Evolutionary conservation across 441 rosid genomes (phyloP).

Genomic region (Pelargonium cotyledonis): DNA sequence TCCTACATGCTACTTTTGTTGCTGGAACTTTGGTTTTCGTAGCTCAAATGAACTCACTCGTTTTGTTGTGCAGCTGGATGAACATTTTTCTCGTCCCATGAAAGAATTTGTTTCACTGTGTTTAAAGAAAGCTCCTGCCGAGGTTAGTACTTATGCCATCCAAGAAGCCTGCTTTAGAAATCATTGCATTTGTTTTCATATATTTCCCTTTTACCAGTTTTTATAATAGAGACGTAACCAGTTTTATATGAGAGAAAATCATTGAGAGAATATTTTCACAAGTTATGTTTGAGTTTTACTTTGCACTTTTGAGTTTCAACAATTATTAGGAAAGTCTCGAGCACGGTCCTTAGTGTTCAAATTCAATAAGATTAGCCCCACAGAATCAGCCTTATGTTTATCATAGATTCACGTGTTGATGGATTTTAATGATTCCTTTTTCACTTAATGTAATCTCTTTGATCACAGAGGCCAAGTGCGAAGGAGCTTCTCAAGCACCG

Average conservation of each 20-base stretch:
- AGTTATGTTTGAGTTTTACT: slow-evolving; percentile 5
- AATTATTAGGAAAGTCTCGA: background rate
- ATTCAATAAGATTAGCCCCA: background rate
- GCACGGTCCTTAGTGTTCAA: background rate
- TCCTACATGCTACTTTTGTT: slow-evolving; percentile 17
- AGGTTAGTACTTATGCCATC: slow-evolving; percentile 44
- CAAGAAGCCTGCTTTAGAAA: background rate
- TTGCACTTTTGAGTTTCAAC: background rate
- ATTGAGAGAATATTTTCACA: background rate
- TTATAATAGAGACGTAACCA: background rate
- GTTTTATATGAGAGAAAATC: slow-evolving; percentile 8
- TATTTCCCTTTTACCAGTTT: background rate
- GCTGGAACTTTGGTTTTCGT: slow-evolving; percentile 13
- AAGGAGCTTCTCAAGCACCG: slow-evolving; percentile 92
- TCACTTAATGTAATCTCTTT: slow-evolving; percentile 21
- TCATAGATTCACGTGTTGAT: background rate
- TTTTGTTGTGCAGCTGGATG: slow-evolving; percentile 72
- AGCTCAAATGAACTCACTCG: slow-evolving; percentile 19
- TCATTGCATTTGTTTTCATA: too few relatives aligned
- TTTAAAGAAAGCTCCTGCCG: slow-evolving; percentile 83
- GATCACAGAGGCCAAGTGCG: slow-evolving; percentile 79
- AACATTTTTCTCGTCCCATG: slow-evolving; percentile 94
- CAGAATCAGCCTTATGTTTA: background rate
- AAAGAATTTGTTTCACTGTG: slow-evolving; percentile 94
- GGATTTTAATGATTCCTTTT: background rate